phyloP scores from a whole-genome alignment of 2,329 filamentous ascomycete species.

The Ampelomyces quisqualis region DNA sequence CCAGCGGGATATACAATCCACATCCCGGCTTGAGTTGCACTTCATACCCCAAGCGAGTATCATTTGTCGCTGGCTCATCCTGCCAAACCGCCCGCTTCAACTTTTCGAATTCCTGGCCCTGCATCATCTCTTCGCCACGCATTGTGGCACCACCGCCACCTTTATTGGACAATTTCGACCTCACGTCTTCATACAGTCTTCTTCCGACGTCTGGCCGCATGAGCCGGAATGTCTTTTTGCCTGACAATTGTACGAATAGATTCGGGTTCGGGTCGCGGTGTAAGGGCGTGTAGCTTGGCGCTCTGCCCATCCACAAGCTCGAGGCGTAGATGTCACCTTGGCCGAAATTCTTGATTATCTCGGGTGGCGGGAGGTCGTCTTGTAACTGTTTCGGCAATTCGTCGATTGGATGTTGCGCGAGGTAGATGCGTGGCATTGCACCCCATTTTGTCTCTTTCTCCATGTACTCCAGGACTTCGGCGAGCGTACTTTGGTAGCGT shows the following conservation, averaged over 20 bases:
- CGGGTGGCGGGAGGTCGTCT: slow-evolving; percentile 67
- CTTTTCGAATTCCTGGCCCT: slow-evolving; percentile 66
- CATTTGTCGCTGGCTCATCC: slow-evolving; percentile 10
- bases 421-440: slow-evolving; percentile 61
- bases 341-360: slow-evolving; percentile 62
- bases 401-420: slow-evolving; percentile 75
- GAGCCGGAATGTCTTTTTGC: slow-evolving; percentile 71
- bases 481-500: slow-evolving; percentile 62
- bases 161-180: slow-evolving; percentile 46
- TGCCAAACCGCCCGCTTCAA: slow-evolving; percentile 74
- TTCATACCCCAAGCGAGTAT: slow-evolving; percentile 25
- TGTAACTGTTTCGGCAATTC: slow-evolving; percentile 65
- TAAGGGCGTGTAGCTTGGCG: slow-evolving; percentile 85
- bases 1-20: slow-evolving; percentile 74
- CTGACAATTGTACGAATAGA: slow-evolving; percentile 78
- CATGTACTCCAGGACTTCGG: slow-evolving; percentile 62
- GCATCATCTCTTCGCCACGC: slow-evolving; percentile 88
- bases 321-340: slow-evolving; percentile 84
- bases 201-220: slow-evolving; percentile 65
- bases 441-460: slow-evolving; percentile 35
- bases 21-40: slow-evolving; percentile 64
- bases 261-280: slow-evolving; percentile 96
- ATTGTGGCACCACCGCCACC: slow-evolving; percentile 53
- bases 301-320: slow-evolving; percentile 83
- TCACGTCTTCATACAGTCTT: slow-evolving; percentile 60